These are phyloP conservation scores for Neurospora terricola DNA, from an alignment of 495 filamentous ascomycete genomes.

Conservation along the genomic window DNA sequence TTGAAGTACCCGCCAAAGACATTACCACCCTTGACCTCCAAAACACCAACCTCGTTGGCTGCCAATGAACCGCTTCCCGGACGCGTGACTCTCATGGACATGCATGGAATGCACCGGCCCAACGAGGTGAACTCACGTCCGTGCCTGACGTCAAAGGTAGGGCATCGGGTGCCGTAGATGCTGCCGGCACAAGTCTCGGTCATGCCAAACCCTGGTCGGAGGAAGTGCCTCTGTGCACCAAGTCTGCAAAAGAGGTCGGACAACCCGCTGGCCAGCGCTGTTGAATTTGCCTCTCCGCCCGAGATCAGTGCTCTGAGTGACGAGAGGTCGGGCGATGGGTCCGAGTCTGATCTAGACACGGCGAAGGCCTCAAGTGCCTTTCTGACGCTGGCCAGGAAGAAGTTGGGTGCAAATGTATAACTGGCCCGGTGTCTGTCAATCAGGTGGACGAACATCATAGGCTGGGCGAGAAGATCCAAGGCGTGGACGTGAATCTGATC, in stretches of 20 bases:
- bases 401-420: constrained; percentile 46
- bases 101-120: constrained; percentile 29
- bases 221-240: constrained; percentile 27
- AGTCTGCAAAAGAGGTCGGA: constrained; percentile 19
- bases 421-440: constrained; percentile 33
- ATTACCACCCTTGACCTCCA: constrained; percentile 27
- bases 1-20: constrained; percentile 54
- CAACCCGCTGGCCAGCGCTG: constrained; percentile 16
- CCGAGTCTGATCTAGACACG: constrained; percentile 5
- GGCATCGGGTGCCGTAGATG: constrained; percentile 31
- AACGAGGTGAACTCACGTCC: constrained; percentile 26
- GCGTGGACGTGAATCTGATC: constrained; percentile 39
- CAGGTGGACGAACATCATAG: constrained; percentile 31
- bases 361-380: not conserved
- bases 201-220: constrained; percentile 45
- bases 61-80: constrained; percentile 15
- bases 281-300: constrained; percentile 20
- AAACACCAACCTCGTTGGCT: constrained; percentile 9
- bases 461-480: constrained; percentile 31
- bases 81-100: constrained; percentile 31
- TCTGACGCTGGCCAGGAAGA: constrained; percentile 34
- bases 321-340: constrained; percentile 4
- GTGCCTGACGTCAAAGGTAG: constrained; percentile 22
- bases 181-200: constrained; percentile 45
- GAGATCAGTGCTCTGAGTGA: constrained; percentile 6